These are phyloP conservation scores for Daldinia caldariorum DNA, from an alignment of 495 filamentous ascomycete genomes.

Conservation along the genomic window DNA sequence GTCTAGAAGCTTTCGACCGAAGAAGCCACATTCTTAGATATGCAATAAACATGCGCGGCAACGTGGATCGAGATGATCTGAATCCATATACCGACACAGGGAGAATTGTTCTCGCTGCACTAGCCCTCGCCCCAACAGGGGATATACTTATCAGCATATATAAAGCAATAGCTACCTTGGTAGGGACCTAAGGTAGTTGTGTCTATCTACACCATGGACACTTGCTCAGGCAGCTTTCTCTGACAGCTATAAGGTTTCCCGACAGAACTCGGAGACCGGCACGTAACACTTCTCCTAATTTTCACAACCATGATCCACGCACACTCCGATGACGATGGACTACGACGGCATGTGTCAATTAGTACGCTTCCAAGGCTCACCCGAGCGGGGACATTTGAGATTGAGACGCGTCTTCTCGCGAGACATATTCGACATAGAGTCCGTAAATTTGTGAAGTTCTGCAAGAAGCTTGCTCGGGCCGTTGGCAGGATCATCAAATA, in stretches of 20 bases:
- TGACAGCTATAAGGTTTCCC: background rate
- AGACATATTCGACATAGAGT: background rate
- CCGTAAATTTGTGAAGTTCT: background rate
- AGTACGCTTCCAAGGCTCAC: background rate
- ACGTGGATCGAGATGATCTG: background rate
- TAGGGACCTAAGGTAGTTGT: background rate
- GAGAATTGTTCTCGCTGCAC: background rate
- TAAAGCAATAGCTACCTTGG: background rate
- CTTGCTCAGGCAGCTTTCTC: background rate
- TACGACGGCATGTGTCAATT: background rate
- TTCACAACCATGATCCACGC: background rate
- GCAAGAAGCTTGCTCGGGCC: background rate
- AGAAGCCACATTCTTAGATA: background rate
- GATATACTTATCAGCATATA: background rate
- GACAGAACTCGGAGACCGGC: background rate
- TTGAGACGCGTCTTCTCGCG: background rate
- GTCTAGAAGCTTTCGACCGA: background rate
- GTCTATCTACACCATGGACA: background rate
- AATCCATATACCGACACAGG: background rate
- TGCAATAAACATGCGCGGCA: background rate
- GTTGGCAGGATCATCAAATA: background rate
- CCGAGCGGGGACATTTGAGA: background rate
- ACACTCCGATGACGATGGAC: no score
- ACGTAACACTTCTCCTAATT: background rate
- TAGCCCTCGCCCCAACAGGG: background rate